Conservation (phyloP, 2,329 filamentous ascomycete species). For the Samsoniella hepiali region DNA sequence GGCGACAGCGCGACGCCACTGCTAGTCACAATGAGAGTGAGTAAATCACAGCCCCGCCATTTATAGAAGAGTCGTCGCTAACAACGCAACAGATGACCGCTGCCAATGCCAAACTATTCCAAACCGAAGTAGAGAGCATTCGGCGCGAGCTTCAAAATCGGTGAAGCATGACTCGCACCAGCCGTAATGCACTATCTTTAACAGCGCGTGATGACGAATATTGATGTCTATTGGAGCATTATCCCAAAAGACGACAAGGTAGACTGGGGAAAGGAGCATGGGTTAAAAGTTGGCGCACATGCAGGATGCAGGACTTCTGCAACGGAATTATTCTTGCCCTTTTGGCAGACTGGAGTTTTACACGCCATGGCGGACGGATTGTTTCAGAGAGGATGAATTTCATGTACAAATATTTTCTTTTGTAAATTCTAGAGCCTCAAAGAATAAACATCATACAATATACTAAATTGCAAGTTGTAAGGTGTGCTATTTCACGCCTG, state of each 20-base stretch:
- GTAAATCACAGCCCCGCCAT: constrained; percentile 21
- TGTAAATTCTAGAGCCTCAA: background rate
- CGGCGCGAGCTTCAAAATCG: constrained; percentile 48
- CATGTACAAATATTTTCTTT: constrained; percentile 17
- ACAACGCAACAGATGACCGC: constrained; percentile 47
- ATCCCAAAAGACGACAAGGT: background rate
- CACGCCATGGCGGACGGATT: constrained; percentile 8
- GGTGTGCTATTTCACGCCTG: background rate
- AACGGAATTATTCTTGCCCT: constrained; percentile 6
- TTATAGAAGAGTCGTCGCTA: constrained; percentile 8
- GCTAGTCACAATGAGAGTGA: constrained; percentile 60
- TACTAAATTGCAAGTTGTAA: background rate
- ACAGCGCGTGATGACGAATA: background rate
- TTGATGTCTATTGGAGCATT: constrained; percentile 4
- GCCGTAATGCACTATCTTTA: background rate
- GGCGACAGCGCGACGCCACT: constrained; percentile 52
- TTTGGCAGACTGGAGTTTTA: constrained; percentile 18
- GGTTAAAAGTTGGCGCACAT: constrained; percentile 18
- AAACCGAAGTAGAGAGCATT: constrained; percentile 47
- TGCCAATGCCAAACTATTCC: constrained; percentile 50
- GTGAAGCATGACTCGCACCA: constrained; percentile 24
- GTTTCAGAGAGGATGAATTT: constrained; percentile 11
- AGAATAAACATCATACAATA: background rate
- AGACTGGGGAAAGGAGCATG: constrained; percentile 5
- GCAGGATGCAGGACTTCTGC: constrained; percentile 1